Conservation (phyloP, 352 stramenopile genomes). For the Pilasporangium apinafurcum region DNA sequence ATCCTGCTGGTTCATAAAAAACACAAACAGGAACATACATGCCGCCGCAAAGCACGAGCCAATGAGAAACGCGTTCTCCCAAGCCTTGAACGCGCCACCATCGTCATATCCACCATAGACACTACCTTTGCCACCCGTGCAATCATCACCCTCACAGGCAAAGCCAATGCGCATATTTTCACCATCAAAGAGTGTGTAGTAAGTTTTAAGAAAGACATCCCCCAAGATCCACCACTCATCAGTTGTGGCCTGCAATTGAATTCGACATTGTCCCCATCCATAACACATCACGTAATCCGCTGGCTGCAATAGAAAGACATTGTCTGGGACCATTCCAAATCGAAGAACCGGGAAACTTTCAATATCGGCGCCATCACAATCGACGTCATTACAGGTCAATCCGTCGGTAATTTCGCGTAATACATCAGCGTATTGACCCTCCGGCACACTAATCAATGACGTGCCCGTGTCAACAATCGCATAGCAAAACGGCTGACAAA, state of each 20-base stretch:
- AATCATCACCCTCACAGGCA: conserved; percentile 76
- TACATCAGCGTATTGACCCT: conserved; percentile 57
- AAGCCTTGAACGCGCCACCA: conserved; percentile 28
- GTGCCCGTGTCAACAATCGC: conserved; percentile 88
- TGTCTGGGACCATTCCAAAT: conserved; percentile 82
- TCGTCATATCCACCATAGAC: conserved; percentile 47
- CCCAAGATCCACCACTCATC: conserved; percentile 88
- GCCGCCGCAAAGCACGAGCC: conserved; percentile 66
- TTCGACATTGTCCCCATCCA: conserved; percentile 60
- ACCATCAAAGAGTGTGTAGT: conserved; percentile 90
- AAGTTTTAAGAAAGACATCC: conserved; percentile 88
- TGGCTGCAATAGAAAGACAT: conserved; percentile 76
- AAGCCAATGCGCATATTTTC: conserved; percentile 85
- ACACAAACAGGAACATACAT: conserved; percentile 77
- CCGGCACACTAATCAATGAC: conserved; percentile 80
- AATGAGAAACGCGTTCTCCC: conserved; percentile 63
- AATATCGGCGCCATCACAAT: conserved; percentile 43
- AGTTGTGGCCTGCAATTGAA: conserved; percentile 71
- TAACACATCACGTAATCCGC: conserved; percentile 78
- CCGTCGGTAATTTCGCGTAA: conserved; percentile 50
- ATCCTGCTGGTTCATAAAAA: conserved; percentile 76
- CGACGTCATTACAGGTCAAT: conserved; percentile 59
- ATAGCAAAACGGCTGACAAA: conserved; percentile 80
- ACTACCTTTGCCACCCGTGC: conserved; percentile 61
- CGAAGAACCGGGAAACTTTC: conserved; percentile 60